Evolutionary conservation across 495 filamentous ascomycete species (phyloP).

Genomic region (Neurospora sp.): DNA sequence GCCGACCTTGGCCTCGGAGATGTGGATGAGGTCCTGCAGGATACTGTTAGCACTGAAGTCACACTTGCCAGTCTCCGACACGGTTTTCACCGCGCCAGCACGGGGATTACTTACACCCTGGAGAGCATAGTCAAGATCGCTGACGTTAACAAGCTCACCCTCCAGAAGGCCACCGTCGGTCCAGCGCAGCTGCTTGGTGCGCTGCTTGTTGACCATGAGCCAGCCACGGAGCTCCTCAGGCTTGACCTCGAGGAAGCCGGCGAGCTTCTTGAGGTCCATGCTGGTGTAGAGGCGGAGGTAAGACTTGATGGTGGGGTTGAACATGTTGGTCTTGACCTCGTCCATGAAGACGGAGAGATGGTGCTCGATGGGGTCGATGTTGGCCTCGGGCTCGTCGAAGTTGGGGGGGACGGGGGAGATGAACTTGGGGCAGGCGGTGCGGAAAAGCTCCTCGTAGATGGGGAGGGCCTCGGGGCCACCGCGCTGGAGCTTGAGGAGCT

Average conservation of each 20-base stretch:
- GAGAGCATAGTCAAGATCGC: constrained; percentile 92
- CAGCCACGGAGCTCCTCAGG: constrained; percentile 84
- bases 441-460: constrained; percentile 95
- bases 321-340: constrained; percentile 95
- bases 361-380: constrained; percentile 95
- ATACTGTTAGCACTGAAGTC: neutral
- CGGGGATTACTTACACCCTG: constrained; percentile 58
- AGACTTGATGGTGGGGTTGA: constrained; percentile 88
- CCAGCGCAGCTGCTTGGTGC: constrained; percentile 93
- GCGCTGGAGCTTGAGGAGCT: constrained; percentile 88
- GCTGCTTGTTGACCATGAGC: constrained; percentile 95
- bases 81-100: neutral
- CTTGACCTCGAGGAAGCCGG: constrained; percentile 90
- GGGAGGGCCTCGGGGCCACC: constrained; percentile 91
- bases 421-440: constrained; percentile 93
- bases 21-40: constrained; percentile 79
- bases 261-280: constrained; percentile 97
- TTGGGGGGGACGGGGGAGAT: constrained; percentile 95
- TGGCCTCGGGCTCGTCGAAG: constrained; percentile 88
- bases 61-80: neutral
- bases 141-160: constrained; percentile 81
- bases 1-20: constrained; percentile 96
- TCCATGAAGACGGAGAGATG: constrained; percentile 98
- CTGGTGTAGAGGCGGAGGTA: constrained; percentile 99
- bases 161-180: constrained; percentile 81